A percentile compares a stretch with the other conserved stretches of the same genome.
Conservation (phyloP, 2,329 filamentous ascomycete genomes). For the Neoascochyta sp. region DNA sequence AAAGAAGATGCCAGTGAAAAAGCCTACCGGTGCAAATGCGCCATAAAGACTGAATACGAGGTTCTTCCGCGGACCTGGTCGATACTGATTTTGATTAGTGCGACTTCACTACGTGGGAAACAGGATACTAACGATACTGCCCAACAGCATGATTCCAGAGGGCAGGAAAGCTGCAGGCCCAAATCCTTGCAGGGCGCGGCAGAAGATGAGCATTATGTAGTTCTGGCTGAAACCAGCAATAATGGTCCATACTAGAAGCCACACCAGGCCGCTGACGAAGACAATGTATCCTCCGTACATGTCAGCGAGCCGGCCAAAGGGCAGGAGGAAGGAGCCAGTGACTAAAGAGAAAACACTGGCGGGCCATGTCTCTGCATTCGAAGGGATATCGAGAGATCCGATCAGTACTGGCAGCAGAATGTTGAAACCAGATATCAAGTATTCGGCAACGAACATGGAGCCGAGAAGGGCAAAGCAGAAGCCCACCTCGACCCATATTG, state of each 20-base stretch:
- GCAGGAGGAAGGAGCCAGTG: constrained; percentile 36
- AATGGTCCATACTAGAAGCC: constrained; percentile 67
- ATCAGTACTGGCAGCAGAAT: constrained; percentile 64
- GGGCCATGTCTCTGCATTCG: constrained; percentile 54
- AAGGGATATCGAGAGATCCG: constrained; percentile 60
- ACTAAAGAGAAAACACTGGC: constrained; percentile 39
- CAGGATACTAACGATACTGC: constrained; percentile 44
- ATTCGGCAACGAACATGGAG: constrained; percentile 66
- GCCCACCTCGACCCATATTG: constrained; percentile 54
- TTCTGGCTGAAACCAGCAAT: constrained; percentile 66
- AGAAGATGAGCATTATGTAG: constrained; percentile 67
- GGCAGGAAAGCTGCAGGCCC: constrained; percentile 70
- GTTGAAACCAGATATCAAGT: constrained; percentile 72
- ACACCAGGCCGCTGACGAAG: constrained; percentile 57
- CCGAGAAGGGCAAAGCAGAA: constrained; percentile 62
- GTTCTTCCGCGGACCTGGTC: constrained; percentile 67
- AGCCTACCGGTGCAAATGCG: constrained; percentile 49
- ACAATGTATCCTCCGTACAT: constrained; percentile 63
- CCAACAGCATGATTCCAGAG: constrained; percentile 63
- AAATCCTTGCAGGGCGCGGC: constrained; percentile 70
- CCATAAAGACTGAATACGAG: constrained; percentile 60
- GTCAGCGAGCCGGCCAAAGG: constrained; percentile 56
- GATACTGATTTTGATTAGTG: constrained; percentile 55
- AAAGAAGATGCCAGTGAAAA: constrained; percentile 40
- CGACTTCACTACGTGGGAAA: too few relatives aligned